These are phyloP conservation scores for Aegilops umbellulata DNA, from an alignment of 176 grass and related monocot species.

Conservation along the genomic window DNA sequence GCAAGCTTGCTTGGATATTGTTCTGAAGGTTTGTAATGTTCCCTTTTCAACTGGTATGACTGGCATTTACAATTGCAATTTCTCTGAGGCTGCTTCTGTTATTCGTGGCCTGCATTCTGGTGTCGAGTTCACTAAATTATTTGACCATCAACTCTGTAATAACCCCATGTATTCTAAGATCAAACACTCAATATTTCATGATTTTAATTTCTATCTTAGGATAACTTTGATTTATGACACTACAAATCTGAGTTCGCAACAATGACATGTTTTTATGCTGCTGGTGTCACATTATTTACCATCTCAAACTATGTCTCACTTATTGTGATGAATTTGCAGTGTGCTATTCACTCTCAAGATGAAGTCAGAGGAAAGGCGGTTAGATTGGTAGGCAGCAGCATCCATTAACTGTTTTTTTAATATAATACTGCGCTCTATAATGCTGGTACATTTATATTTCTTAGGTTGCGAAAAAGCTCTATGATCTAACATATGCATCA, in stretches of 20 bases:
- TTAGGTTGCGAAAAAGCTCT: constrained; percentile 89
- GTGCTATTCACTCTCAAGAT: constrained; percentile 90
- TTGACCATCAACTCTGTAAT: constrained; percentile 5
- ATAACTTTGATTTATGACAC: not conserved
- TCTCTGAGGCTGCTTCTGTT: not conserved
- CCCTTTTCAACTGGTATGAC: constrained; percentile 19
- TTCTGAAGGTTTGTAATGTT: constrained; percentile 70
- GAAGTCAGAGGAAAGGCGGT: constrained; percentile 88
- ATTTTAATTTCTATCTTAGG: not conserved
- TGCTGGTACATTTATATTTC: constrained; percentile 14
- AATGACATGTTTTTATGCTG: constrained; percentile 10
- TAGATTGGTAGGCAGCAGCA: constrained; percentile 66
- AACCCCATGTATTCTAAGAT: constrained; percentile 6
- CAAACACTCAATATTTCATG: constrained; percentile 2
- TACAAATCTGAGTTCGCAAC: constrained; percentile 1
- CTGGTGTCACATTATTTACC: not conserved
- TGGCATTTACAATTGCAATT: constrained; percentile 3
- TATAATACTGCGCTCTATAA: constrained; percentile 4
- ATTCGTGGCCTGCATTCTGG: not conserved
- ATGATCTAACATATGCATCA: constrained; percentile 67
- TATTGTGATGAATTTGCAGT: constrained; percentile 57
- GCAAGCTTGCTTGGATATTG: constrained; percentile 82
- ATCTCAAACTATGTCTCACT: constrained; percentile 8
- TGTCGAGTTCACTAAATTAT: constrained; percentile 22
- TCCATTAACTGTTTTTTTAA: constrained; percentile 24